Evolutionary conservation across 2,329 filamentous ascomycete species (phyloP).

Genomic region (Colletotrichum sp.): DNA sequence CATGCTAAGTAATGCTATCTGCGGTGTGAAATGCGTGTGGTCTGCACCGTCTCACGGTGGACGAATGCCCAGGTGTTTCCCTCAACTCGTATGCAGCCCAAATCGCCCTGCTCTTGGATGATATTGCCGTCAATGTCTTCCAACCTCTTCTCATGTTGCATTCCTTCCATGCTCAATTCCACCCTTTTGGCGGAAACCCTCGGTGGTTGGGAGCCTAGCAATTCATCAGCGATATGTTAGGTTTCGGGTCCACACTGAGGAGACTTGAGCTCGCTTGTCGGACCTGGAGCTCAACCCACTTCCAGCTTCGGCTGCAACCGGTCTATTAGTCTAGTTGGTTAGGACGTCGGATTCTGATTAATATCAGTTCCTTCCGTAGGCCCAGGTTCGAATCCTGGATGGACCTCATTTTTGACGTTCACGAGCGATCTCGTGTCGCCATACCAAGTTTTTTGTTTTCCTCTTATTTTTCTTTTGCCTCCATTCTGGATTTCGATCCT

Average conservation of each 20-base stretch:
- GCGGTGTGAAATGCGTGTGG: not conserved
- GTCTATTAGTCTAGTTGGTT: slow-evolving; percentile 24
- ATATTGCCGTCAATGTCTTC: not conserved
- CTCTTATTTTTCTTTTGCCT: not conserved
- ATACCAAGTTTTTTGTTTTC: no score
- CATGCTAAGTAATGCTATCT: not conserved
- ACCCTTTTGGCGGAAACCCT: not conserved
- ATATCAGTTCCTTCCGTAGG: slow-evolving; percentile 8
- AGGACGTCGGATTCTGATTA: slow-evolving; percentile 22
- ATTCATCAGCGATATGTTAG: not conserved
- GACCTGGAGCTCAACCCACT: rapidly evolving
- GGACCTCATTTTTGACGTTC: slow-evolving; percentile 3
- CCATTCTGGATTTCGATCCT: not conserved
- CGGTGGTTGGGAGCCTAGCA: not conserved
- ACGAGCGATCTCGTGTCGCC: not conserved
- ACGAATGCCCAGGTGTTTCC: not conserved
- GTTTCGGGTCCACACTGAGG: not conserved
- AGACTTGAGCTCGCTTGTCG: not conserved
- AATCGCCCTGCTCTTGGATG: not conserved
- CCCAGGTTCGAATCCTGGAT: slow-evolving; percentile 23
- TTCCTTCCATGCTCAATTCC: not conserved
- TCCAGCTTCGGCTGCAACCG: not conserved
- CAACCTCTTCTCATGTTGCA: not conserved
- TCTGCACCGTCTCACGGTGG: rapidly evolving
- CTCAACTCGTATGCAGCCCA: not conserved